These are phyloP conservation scores for Rhododendron henanense DNA, from an alignment of 148 eudicot species.

Conservation along the genomic window DNA sequence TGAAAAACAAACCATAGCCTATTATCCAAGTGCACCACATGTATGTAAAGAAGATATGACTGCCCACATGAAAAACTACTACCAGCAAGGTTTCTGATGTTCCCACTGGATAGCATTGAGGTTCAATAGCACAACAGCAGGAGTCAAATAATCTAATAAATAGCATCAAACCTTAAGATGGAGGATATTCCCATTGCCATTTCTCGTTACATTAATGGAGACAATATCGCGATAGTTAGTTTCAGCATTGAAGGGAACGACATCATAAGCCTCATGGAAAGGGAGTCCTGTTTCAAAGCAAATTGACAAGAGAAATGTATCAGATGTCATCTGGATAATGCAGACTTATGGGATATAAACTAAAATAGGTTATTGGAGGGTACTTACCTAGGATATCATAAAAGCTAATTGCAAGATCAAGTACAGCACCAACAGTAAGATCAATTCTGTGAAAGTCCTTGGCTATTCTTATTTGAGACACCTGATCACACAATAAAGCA, in stretches of 20 bases:
- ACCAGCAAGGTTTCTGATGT: background rate
- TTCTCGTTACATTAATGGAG: slow-evolving; percentile 33
- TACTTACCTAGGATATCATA: slow-evolving; percentile 55
- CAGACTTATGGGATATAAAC: slow-evolving; percentile 2
- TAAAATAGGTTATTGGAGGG: background rate
- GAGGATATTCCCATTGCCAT: slow-evolving; percentile 45
- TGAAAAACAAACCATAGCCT: background rate
- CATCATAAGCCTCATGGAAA: slow-evolving; percentile 63
- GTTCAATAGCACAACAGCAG: background rate
- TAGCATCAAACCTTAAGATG: slow-evolving; percentile 41
- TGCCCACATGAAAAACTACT: background rate
- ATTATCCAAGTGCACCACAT: background rate
- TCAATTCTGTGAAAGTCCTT: slow-evolving; percentile 36
- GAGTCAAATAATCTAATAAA: background rate
- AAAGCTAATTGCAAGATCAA: slow-evolving; percentile 53
- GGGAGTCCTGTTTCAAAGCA: slow-evolving; percentile 53
- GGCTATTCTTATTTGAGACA: slow-evolving; percentile 65
- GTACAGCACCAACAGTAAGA: slow-evolving; percentile 67
- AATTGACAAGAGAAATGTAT: slow-evolving; percentile 8
- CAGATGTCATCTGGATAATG: background rate
- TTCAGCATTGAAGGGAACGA: slow-evolving; percentile 46
- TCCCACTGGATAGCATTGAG: background rate
- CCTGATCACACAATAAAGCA: slow-evolving; percentile 29
- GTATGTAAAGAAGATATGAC: background rate
- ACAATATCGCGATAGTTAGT: slow-evolving; percentile 63